Base-by-base conservation (phyloP, 129 eudicot genomes). In the Helichrysum umbraculigerum region DNA sequence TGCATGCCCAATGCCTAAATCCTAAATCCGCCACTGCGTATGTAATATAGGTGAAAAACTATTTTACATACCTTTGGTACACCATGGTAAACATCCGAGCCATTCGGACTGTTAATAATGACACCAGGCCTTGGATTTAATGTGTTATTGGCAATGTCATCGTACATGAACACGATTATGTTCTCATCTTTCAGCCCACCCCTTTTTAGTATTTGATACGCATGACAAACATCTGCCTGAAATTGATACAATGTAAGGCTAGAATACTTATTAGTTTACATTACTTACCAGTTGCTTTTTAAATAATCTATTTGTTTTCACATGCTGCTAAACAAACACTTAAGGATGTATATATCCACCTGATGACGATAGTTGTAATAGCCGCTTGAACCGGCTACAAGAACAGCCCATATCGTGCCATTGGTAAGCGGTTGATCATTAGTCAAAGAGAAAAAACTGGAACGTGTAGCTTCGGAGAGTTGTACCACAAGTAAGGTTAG, bases 141-240 rank as follows among this genome's bases (percentile, higher is more conserved):
- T 0, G 75, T 56, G 79, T 77, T 88, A 51, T 71, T 76, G 15
- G 95, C 98, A 59, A 92, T 92, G 70, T 92, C 98, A 86, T 92
- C 96, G 5, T 83, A 92, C 98, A 92, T 92, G 74, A 92, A 90
- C 75, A 93, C 95, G 4, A 89, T 75, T 47, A 93, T 93, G 73
- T 93, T 90, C 73, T 93, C 98, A 68, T 93, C 98, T n/a, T 88
- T 90, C 79, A 90, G 21, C 3, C 98, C 98, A 50, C 96, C 96
- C 79, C 74, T 88, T 78, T 85, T 93, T 35, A 93, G 35, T 66
- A 93, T 78, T 88, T 93, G 98, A 78, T 88, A 93, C 8, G 96
- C 95, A 68, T 93, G 98, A 71, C 98, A 93, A 28, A 93, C 86
- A 80, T 93, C 96, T 0, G 98, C 92, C 98, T 93, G 76, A 42